A percentile compares a stretch with the other conserved stretches of the same genome.
Conservation (phyloP, 176 grass and related monocot genomes). For the Paspalum notatum region DNA sequence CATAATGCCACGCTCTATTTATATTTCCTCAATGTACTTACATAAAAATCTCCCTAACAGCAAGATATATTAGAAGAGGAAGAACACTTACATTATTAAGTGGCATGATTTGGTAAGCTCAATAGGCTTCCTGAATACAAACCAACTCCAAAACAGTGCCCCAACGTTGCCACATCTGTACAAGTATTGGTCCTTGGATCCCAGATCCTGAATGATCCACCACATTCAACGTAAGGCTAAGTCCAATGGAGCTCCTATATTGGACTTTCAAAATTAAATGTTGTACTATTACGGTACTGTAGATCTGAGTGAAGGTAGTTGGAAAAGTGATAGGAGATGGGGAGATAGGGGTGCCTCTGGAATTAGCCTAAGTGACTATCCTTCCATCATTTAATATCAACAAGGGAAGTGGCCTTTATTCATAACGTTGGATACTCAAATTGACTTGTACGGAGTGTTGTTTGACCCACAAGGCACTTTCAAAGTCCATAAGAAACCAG, state of each 20-base stretch:
- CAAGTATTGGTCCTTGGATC: background rate
- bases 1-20: too few relatives aligned
- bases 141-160: background rate
- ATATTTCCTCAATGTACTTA: too few relatives aligned
- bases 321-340: too few relatives aligned
- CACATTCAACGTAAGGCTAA: background rate
- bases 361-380: background rate
- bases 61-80: too few relatives aligned
- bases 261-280: too few relatives aligned
- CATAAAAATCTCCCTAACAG: too few relatives aligned
- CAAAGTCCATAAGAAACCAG: background rate
- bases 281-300: too few relatives aligned
- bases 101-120: background rate
- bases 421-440: too few relatives aligned
- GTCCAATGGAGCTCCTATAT: too few relatives aligned
- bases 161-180: background rate
- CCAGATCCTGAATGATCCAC: background rate
- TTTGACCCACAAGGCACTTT: background rate
- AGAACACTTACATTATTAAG: slow-evolving; percentile 3
- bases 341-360: too few relatives aligned
- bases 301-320: too few relatives aligned
- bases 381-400: background rate
- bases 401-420: background rate
- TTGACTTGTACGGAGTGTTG: background rate
- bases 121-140: background rate